Conservation (phyloP, 805 yeast genomes). For the Jamesozyma rosinii region DNA sequence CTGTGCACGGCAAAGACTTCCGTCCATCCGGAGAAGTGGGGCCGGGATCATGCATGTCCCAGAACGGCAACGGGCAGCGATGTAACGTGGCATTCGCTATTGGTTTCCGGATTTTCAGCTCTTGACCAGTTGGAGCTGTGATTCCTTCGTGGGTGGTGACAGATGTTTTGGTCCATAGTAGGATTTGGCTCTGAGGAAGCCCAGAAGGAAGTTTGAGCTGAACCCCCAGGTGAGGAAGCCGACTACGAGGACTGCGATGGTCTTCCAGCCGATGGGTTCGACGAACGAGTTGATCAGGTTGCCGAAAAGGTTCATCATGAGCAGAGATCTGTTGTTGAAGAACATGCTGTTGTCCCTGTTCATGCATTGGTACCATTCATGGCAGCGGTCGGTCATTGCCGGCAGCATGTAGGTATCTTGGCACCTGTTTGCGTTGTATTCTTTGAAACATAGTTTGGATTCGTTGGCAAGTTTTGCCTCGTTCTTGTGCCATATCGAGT, state of each 20-base stretch:
- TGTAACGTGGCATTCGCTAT: no score
- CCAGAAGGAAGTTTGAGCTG: conserved; percentile 54
- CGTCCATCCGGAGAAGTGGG: no score
- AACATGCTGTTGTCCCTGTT: conserved; percentile 37
- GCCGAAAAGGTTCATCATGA: conserved; percentile 58
- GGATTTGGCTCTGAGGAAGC: conserved; percentile 49
- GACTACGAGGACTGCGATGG: conserved; percentile 38
- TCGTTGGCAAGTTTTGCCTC: conserved; percentile 40
- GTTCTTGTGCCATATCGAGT: conserved; percentile 39
- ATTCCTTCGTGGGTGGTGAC: no score
- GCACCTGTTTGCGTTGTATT: conserved; percentile 50
- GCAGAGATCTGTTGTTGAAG: conserved; percentile 42
- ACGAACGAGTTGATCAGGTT: conserved; percentile 50
- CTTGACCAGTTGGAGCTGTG: no score
- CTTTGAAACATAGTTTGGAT: conserved; percentile 43
- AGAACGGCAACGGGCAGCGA: no score
- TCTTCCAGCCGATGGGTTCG: conserved; percentile 59
- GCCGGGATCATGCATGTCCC: no score
- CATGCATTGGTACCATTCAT: conserved; percentile 60
- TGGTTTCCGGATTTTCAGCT: no score
- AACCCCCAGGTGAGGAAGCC: conserved; percentile 40
- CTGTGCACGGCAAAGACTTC: no score
- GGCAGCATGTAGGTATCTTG: conserved; percentile 45
- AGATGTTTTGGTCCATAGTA: conserved; percentile 28
- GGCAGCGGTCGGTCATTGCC: conserved; percentile 48